Evolutionary conservation across 495 filamentous ascomycete species (phyloP), one percentile per base, ranked within the genome.

Genomic region (Neurospora pannonica): DNA sequence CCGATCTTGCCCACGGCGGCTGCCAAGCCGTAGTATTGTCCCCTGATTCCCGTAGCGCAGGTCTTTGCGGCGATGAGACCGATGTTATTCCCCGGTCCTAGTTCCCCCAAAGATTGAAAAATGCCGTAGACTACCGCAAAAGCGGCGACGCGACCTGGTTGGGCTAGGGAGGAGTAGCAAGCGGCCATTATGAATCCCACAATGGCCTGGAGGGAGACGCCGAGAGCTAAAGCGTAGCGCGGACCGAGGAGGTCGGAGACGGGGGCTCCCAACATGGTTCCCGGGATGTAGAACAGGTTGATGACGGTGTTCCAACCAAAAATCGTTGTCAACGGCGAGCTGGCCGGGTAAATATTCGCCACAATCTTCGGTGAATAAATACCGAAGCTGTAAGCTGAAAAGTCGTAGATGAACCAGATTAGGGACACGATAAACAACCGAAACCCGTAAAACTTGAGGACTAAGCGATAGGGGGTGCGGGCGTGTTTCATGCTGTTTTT

Each of bases 341-440:
- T 74, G 5, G 86, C 19, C 39, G 77, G 87, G 19, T 91, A 85
- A 72, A 97, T 91, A 76, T 92, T 90, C 21, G 79, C 74, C 21
- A 97, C 78, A 83, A 93, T 94, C 8, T 88, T 83, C 10, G 89
- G 89, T 0, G 91, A 92, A 82, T 94, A 96, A 76, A 95, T 92
- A 72, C 88, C 84, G 83, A 96, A 96, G 15, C 90, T 89, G 80
- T 96, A 97, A 28, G 90, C 82, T 0, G 89, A 91, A 77, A 95
- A 95, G 73, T 97, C 92, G 79, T 97, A 97, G 77, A 97, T 88
- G 82, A 97, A 97, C 95, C 95, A 98, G 80, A 98, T 94, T 34
- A 92, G 74, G 72, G 88, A 91, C 67, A 97, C 92, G 17, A 92
- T 82, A 5, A 87, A 75, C 70, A 97, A 82, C n/a, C 89, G 83